Conservation (phyloP, 2,329 filamentous ascomycete species). For the Phialophora macrospora region DNA sequence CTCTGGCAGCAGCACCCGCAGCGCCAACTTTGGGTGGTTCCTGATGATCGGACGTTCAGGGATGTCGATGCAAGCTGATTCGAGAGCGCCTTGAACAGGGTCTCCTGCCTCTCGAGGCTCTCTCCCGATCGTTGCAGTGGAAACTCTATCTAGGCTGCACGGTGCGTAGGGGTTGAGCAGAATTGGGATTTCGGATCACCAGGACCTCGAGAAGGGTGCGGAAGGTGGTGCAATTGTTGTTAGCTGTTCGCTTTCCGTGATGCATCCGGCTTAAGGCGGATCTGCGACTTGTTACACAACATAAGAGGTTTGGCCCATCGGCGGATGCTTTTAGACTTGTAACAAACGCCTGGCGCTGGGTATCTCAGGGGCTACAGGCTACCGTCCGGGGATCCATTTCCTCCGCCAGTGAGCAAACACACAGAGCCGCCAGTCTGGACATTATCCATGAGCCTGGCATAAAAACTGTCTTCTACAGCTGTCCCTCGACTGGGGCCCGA, state of each 20-base stretch:
- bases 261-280: conserved; percentile 5
- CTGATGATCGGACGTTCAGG: conserved; percentile 1
- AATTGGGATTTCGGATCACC: conserved; percentile 1
- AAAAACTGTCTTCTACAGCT: neutral
- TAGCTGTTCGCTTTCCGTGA: neutral
- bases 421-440: neutral
- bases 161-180: neutral
- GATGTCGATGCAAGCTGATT: conserved; percentile 3
- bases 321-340: neutral
- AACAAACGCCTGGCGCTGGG: neutral
- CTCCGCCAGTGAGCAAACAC: neutral
- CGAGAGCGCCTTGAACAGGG: neutral
- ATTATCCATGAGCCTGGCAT: neutral
- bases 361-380: neutral
- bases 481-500: neutral
- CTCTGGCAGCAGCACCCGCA: conserved; percentile 3
- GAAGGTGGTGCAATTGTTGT: neutral
- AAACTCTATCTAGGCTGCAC: conserved; percentile 3
- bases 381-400: neutral
- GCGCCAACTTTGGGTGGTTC: neutral
- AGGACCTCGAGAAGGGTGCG: neutral
- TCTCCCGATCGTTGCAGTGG: neutral
- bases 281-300: conserved; percentile 8
- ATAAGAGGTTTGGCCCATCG: conserved; percentile 2
- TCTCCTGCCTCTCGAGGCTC: neutral